Percentiles rank a stretch among this genome's conserved stretches.
phyloP scores from a whole-genome alignment of 352 stramenopile genomes.

The Phytophthora rubi region DNA sequence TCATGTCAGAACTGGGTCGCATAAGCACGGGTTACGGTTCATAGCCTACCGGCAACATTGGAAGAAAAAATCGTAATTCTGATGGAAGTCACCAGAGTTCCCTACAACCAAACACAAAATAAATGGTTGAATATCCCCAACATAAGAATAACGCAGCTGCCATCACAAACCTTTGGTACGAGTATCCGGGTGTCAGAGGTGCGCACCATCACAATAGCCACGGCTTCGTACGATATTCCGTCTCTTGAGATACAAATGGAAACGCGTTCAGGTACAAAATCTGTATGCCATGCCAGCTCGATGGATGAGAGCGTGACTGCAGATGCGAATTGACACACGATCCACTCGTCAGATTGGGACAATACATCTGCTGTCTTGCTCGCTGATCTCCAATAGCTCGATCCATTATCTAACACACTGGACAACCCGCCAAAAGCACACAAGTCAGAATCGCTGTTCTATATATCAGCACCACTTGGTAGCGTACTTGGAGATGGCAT shows the following conservation, averaged over 20 bases:
- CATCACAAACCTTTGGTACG: slow-evolving; percentile 51
- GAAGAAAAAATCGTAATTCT: slow-evolving; percentile 57
- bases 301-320: slow-evolving; percentile 52
- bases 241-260: slow-evolving; percentile 57
- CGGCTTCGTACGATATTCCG: slow-evolving; percentile 50
- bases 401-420: slow-evolving; percentile 50
- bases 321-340: slow-evolving; percentile 60
- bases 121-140: background rate
- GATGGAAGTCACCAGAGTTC: slow-evolving; percentile 41
- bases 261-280: slow-evolving; percentile 49
- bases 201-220: slow-evolving; percentile 51
- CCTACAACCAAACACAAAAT: slow-evolving; percentile 25
- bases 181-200: slow-evolving; percentile 40
- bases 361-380: slow-evolving; percentile 24
- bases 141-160: background rate
- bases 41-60: slow-evolving; percentile 25
- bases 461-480: background rate
- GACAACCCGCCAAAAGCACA: background rate
- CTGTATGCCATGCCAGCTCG: slow-evolving; percentile 53
- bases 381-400: slow-evolving; percentile 55
- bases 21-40: no score
- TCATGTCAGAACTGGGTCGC: slow-evolving; percentile 5
- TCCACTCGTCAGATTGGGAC: slow-evolving; percentile 45
- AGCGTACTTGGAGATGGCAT: slow-evolving; percentile 54
- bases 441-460: background rate